Conservation (phyloP, 805 yeast genomes). For the Yarrowia sp. region DNA sequence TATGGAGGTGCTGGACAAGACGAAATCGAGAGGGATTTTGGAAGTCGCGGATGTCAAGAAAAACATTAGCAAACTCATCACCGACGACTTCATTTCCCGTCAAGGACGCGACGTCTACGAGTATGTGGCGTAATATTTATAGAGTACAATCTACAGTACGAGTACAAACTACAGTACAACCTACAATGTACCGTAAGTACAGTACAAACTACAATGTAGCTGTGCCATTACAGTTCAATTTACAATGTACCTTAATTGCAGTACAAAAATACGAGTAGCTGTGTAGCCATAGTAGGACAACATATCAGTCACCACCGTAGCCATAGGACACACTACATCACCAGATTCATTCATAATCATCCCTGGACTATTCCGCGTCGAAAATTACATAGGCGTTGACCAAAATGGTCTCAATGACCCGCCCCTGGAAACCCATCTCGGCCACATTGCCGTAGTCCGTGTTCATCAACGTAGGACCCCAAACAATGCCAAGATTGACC, state of each 20-base stretch:
- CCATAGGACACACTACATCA: too few relatives aligned
- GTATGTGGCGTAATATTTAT: conserved; percentile 14
- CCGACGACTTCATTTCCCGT: conserved; percentile 13
- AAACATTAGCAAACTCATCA: conserved; percentile 34
- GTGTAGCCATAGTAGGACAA: too few relatives aligned
- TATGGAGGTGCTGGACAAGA: conserved; percentile 32
- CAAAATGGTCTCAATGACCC: conserved; percentile 79
- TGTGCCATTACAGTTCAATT: too few relatives aligned
- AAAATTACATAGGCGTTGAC: conserved; percentile 78
- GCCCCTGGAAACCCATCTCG: conserved; percentile 71
- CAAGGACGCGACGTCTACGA: conserved; percentile 10
- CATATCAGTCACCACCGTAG: too few relatives aligned
- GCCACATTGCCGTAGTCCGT: conserved; percentile 62
- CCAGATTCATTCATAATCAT: too few relatives aligned
- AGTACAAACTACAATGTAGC: too few relatives aligned
- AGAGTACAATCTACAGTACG: too few relatives aligned
- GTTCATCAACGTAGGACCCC: conserved; percentile 88
- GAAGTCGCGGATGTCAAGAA: conserved; percentile 35
- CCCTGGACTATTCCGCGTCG: conserved; percentile 52
- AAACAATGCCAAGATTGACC: conserved; percentile 77
- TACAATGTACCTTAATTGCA: too few relatives aligned
- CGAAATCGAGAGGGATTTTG: conserved; percentile 35
- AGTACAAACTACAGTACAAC: too few relatives aligned
- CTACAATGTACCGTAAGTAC: too few relatives aligned
- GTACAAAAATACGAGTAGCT: too few relatives aligned